These are phyloP conservation scores for Coccomyxa subellipsoidea DNA, from an alignment of 163 green algal species.

Conservation along the genomic window DNA sequence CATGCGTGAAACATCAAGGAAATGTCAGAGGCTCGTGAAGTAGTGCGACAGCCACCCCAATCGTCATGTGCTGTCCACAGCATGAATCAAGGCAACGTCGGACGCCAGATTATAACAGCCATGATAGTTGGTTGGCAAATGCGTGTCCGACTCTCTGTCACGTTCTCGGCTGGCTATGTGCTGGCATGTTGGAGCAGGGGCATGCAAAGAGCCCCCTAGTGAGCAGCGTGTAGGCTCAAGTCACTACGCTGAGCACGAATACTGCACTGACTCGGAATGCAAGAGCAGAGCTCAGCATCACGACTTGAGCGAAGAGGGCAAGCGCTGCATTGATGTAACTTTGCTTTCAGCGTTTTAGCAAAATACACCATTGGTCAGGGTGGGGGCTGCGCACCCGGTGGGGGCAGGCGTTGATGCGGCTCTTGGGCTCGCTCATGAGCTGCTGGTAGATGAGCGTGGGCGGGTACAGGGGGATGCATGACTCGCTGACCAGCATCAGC, in stretches of 20 bases:
- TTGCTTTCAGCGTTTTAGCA: too few species aligned
- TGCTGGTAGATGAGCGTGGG: constrained; percentile 33
- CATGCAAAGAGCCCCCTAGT: too few species aligned
- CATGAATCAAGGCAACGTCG: not conserved
- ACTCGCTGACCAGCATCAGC: constrained; percentile 44
- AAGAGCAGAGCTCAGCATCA: too few species aligned
- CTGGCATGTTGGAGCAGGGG: too few species aligned
- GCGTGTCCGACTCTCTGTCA: too few species aligned
- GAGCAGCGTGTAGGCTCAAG: too few species aligned
- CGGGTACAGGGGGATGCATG: constrained; percentile 39
- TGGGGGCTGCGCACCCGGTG: constrained; percentile 2
- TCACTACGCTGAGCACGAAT: too few species aligned
- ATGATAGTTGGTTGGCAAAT: not conserved
- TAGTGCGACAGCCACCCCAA: not conserved
- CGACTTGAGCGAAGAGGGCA: too few species aligned
- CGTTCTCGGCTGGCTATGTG: too few species aligned
- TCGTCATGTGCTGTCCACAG: not conserved
- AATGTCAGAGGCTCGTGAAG: not conserved
- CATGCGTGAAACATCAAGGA: not conserved
- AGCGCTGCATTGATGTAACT: too few species aligned
- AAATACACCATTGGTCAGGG: not conserved
- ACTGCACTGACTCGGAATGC: too few species aligned
- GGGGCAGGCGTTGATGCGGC: constrained; percentile 32
- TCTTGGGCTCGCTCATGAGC: constrained; percentile 28
- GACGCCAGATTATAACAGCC: not conserved